Base-by-base conservation (phyloP, 2,329 filamentous ascomycete species). In the Scedosporium boydii region DNA sequence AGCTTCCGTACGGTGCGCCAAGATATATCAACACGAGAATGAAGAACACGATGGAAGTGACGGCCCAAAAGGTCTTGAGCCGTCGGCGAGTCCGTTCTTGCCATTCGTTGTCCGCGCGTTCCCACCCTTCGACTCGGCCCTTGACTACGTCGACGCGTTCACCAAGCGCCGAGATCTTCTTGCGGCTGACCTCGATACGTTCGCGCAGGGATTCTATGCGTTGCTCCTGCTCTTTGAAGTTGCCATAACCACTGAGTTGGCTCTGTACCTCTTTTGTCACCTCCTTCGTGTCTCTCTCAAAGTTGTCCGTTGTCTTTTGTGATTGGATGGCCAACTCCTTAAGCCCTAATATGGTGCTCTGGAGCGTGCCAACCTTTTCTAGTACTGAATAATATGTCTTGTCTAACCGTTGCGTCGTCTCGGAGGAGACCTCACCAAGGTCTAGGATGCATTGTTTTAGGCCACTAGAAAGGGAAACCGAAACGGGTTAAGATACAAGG, bases 311-410 rank as follows among this genome's bases (percentile, higher is more conserved):
- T 7, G 88, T 77, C 60, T 83, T 78, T 61, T 79, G 80, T 5
- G 87, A 86, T 68, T 83, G 77, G 34, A 77, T 76, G 0, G 87
- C 85, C n/a, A 93, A 79, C 67, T 88, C 85, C 68, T 86, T 86
- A 29, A 93, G 76, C 2, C 81, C 82, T 5, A 78, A 72, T 46
- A 92, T 82, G 0, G 86, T 90, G 66, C 78, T 81, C 61, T 87
- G 86, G 44, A 93, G 76, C 1, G 80, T 73, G 59, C 81, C 81
- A 58, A 89, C 80, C 69, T 88, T 90, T 70, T 90, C 86, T 34
- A 91, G 78, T 9, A 92, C 82, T 0, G 84, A 83, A 66, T 89
- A 89, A 74, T 92, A 93, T 3, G 87, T 87, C 63, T 88, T 84
- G 71, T 93, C 89, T 51, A 93, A 82, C 41, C 82, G 82, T 64